phyloP scores from a whole-genome alignment of 1,284 basidiomycete genomes.

The Tilletia caries region DNA sequence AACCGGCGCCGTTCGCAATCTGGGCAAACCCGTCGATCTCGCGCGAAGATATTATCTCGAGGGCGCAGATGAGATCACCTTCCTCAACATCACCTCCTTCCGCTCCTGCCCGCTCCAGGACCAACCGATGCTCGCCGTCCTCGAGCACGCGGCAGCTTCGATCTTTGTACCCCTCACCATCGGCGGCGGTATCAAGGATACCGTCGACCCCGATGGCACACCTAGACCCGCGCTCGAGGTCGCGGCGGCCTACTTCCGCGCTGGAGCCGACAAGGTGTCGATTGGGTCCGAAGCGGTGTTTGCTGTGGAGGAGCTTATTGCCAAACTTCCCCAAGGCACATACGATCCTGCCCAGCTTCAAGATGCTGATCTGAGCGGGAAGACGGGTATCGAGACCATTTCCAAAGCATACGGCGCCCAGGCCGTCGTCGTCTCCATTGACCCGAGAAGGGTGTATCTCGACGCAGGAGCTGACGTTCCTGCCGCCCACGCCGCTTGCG shows the following conservation, averaged over 20 bases:
- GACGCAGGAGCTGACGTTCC: constrained; percentile 58
- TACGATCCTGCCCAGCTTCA: constrained; percentile 31
- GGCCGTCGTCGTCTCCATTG: constrained; percentile 95
- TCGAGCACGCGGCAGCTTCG: constrained; percentile 80
- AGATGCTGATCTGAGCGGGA: constrained; percentile 45
- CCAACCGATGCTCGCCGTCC: constrained; percentile 96
- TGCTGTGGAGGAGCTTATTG: constrained; percentile 76
- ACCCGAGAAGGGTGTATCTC: constrained; percentile 86
- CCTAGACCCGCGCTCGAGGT: constrained; percentile 82
- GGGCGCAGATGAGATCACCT: constrained; percentile 93
- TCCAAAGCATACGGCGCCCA: constrained; percentile 87
- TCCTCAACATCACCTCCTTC: constrained; percentile 99
- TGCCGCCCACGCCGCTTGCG: constrained; percentile 55
- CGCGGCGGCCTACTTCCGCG: constrained; percentile 91
- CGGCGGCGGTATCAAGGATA: constrained; percentile 96
- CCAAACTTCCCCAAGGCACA: constrained; percentile 50
- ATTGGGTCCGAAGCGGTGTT: constrained; percentile 93
- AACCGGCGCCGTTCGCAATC: constrained; percentile 78
- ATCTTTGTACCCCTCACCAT: constrained; percentile 98
- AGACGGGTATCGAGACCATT: constrained; percentile 88
- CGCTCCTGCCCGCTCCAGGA: constrained; percentile 89
- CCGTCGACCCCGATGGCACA: constrained; percentile 91
- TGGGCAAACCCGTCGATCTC: constrained; percentile 93
- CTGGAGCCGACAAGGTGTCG: constrained; percentile 93
- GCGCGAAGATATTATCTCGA: constrained; percentile 79